Evolutionary conservation across 169 alveolate species (phyloP), one percentile per base, ranked within the genome.

Genomic region (Plasmodium malariae): DNA sequence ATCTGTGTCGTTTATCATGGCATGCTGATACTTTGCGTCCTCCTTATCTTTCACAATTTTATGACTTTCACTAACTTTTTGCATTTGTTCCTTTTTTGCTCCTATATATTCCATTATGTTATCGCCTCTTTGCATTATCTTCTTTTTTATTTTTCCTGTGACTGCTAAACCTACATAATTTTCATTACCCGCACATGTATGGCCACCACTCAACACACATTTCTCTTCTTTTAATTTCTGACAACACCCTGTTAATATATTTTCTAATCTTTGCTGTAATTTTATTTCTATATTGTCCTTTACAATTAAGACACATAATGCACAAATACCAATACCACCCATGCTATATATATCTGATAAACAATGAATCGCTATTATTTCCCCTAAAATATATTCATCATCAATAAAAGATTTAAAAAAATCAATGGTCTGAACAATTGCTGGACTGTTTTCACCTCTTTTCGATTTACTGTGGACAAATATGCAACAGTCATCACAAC

Each of bases 171-270:
- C 92, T 17, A 86, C 92, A 17, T 86, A 86, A 59, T 86, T 86
- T 43, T 86, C 92, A 71, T 28, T 86, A 1, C 92, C 92, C n/a
- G 92, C 92, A 70, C 92, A 86, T 21, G 92, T 86, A 43, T 86
- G 92, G 1, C 92, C 92, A 7, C 92, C 92, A 86, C 92, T 86
- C 51, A 86, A 86, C 17, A 86, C 92, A 57, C 92, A 86, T 59
- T 59, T 70, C 30, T 86, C 92, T 48, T 86, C 92, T 60, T 71
- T 86, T 54, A 86, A 57, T 60, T 86, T 86, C 45, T 86, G 86
- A 48, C 87, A 86, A 34, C 86, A 69, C 24, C 92, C 92, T 2
- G 86, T 86, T 71, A 86, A 71, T 32, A 86, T 71, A 86, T 86
- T 86, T 57, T 86, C 78, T 32, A 86, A 12, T 7, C 92, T 86